Conservation (phyloP, 1,284 basidiomycete species). For the Microbotryum violaceum region DNA sequence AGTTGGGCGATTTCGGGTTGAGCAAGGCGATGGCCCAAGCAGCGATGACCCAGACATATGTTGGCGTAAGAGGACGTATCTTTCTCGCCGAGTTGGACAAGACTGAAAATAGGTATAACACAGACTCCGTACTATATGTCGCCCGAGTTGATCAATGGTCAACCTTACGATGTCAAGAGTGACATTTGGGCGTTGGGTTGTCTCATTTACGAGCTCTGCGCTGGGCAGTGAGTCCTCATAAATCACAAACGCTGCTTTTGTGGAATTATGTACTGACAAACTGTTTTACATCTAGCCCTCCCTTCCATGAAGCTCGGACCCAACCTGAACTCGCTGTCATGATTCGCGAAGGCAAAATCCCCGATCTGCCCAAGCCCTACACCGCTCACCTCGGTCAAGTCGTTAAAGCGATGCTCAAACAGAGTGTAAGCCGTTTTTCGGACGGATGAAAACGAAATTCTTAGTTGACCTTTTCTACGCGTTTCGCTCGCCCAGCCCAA, state of each 20-base stretch:
- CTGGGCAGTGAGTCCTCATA: slow-evolving; percentile 53
- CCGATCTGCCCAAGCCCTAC: slow-evolving; percentile 72
- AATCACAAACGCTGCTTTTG: no score
- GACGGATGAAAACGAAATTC: no score
- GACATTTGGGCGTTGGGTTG: slow-evolving; percentile 98
- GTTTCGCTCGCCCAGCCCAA: slow-evolving; percentile 29
- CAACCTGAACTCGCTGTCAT: slow-evolving; percentile 73
- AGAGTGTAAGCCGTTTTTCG: slow-evolving; percentile 52
- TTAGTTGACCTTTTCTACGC: no score
- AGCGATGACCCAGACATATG: slow-evolving; percentile 89
- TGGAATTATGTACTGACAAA: background rate
- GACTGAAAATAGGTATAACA: slow-evolving; percentile 1
- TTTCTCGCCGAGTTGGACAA: background rate
- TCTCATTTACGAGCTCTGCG: slow-evolving; percentile 89
- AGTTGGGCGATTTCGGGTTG: slow-evolving; percentile 92
- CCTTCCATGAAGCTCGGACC: slow-evolving; percentile 82
- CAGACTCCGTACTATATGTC: slow-evolving; percentile 99
- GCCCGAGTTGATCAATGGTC: slow-evolving; percentile 91
- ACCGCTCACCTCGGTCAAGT: slow-evolving; percentile 61
- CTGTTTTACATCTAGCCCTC: slow-evolving; percentile 47
- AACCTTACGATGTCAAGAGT: slow-evolving; percentile 91
- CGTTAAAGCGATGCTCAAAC: slow-evolving; percentile 77
- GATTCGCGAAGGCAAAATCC: slow-evolving; percentile 77
- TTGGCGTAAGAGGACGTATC: slow-evolving; percentile 59
- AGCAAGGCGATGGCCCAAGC: slow-evolving; percentile 82